phyloP scores from a whole-genome alignment of 2,329 filamentous ascomycete species.

The Paecilomyces variotii region DNA sequence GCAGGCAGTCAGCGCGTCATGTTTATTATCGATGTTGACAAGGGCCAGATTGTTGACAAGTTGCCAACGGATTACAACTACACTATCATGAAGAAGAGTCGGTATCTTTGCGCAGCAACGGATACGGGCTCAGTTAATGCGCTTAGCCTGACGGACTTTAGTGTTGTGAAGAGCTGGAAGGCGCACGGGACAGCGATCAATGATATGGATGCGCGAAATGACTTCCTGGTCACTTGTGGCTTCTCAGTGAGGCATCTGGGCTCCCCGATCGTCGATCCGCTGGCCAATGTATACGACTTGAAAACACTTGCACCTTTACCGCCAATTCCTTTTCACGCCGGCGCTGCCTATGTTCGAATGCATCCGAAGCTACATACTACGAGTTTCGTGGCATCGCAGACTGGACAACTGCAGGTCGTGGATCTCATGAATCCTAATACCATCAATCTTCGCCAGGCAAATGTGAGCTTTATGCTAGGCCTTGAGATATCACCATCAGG shows the following conservation, averaged over 20 bases:
- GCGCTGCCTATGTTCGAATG: constrained; percentile 91
- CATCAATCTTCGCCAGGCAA: constrained; percentile 75
- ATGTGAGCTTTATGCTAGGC: constrained; percentile 67
- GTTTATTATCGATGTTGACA: constrained; percentile 66
- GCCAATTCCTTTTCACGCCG: constrained; percentile 84
- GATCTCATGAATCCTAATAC: constrained; percentile 91
- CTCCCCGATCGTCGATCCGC: constrained; percentile 76
- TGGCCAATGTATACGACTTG: constrained; percentile 92
- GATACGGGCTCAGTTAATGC: constrained; percentile 75
- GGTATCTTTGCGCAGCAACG: constrained; percentile 88
- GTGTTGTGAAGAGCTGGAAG: constrained; percentile 78
- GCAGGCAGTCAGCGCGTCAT: constrained; percentile 81
- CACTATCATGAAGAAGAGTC: constrained; percentile 79
- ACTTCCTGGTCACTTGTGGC: constrained; percentile 91
- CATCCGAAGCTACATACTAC: constrained; percentile 94
- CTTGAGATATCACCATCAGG: constrained; percentile 84
- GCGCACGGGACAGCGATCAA: constrained; percentile 83
- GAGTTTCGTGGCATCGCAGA: constrained; percentile 84
- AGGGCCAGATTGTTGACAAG: constrained; percentile 65
- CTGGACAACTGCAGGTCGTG: constrained; percentile 88
- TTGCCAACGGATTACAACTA: constrained; percentile 68
- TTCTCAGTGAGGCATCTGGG: constrained; percentile 76
- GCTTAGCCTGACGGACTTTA: constrained; percentile 69
- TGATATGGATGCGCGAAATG: constrained; percentile 94
- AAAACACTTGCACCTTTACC: constrained; percentile 82